phyloP scores from a whole-genome alignment of 345 rosid species.

The Corchorus capsularis region DNA sequence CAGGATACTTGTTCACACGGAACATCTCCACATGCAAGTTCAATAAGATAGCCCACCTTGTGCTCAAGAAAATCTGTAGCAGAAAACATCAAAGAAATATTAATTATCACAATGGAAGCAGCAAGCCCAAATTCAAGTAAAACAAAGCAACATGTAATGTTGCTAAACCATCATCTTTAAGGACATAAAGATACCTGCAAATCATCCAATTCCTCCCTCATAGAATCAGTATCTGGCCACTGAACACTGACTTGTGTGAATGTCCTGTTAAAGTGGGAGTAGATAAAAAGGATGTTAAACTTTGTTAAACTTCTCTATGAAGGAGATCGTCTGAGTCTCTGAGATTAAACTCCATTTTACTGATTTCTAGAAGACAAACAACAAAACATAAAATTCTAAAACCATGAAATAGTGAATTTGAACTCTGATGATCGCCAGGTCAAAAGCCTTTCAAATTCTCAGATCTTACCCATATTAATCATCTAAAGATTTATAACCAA shows the following conservation, averaged over 20 bases:
- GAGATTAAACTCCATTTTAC: conserved; percentile 1
- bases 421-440: not conserved
- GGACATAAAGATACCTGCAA: conserved; percentile 55
- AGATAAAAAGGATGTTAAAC: conserved; percentile 9
- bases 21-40: conserved; percentile 98
- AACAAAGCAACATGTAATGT: conserved; percentile 13
- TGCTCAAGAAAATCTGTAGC: conserved; percentile 92
- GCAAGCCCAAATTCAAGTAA: conserved; percentile 5
- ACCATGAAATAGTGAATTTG: conserved; percentile 2
- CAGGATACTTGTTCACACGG: conserved; percentile 99
- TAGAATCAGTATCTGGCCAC: conserved; percentile 98
- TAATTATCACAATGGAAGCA: not conserved
- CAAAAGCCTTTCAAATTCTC: conserved; percentile 3
- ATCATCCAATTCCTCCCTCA: conserved; percentile 99
- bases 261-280: conserved; percentile 56
- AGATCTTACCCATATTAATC: not conserved
- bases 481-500: not conserved
- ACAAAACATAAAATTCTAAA: not conserved
- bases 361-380: not conserved
- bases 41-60: conserved; percentile 97
- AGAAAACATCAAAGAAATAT: not conserved
- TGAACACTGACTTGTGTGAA: conserved; percentile 97
- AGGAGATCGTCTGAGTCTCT: not conserved
- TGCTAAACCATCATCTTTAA: conserved; percentile 10
- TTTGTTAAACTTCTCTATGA: not conserved